Percentiles rank a stretch among this genome's conserved stretches.
Conservation (phyloP, 2,329 filamentous ascomycete species). For the Hypocrella siamensis region DNA sequence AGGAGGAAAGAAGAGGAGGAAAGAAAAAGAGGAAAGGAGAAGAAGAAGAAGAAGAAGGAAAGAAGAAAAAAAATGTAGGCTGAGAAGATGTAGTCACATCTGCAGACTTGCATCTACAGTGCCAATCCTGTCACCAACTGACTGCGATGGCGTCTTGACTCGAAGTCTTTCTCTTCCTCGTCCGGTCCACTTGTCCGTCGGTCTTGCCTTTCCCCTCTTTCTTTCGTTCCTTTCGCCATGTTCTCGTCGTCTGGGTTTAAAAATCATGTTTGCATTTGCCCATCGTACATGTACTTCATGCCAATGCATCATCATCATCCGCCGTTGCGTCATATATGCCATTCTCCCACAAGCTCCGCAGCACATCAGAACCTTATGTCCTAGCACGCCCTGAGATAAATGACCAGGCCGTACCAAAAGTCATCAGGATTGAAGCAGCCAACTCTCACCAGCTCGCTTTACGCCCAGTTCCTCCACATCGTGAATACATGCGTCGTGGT, state of each 20-base stretch:
- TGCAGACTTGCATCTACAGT: conserved; percentile 1
- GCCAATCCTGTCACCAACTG: not conserved
- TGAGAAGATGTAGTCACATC: conserved; percentile 4
- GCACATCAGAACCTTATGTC: no score
- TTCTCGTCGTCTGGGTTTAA: not conserved
- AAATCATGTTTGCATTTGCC: not conserved
- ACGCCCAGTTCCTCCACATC: conserved; percentile 1
- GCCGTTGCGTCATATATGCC: conserved; percentile 1
- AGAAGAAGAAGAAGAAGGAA: not conserved
- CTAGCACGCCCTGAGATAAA: no score
- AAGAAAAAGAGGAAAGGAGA: not conserved
- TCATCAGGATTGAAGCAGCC: no score
- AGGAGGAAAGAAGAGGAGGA: not conserved
- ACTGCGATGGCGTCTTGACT: not conserved
- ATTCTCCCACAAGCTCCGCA: not conserved
- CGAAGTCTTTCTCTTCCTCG: not conserved
- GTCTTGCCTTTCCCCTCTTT: conserved; percentile 1
- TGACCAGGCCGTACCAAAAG: no score
- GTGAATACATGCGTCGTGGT: conserved; percentile 1
- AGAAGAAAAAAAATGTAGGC: not conserved
- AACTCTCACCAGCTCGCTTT: no score
- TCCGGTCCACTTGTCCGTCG: conserved; percentile 1
- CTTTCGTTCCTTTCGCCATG: conserved; percentile 1
- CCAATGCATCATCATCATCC: conserved; percentile 1
- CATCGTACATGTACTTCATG: conserved; percentile 2